phyloP scores from a whole-genome alignment of 2,329 filamentous ascomycete genomes.

The Zymoseptoria ardabiliae region DNA sequence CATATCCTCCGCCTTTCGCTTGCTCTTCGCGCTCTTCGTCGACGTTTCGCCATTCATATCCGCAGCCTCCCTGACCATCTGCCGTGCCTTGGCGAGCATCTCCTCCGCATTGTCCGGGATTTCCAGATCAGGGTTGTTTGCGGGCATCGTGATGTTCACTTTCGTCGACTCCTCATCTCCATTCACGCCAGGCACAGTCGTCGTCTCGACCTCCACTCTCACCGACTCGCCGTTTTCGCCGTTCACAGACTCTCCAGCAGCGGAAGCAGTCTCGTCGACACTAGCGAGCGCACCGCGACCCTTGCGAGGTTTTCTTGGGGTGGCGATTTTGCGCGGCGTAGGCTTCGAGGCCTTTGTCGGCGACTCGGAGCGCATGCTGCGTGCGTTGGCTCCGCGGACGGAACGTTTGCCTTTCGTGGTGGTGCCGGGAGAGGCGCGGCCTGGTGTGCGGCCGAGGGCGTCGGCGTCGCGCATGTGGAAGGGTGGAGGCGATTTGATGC shows the following conservation, averaged over 20 bases:
- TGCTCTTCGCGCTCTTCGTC: slow-evolving; percentile 36
- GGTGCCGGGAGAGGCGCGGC: slow-evolving; percentile 13
- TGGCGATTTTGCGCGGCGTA: slow-evolving; percentile 41
- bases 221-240: slow-evolving; percentile 33
- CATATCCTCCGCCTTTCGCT: slow-evolving; percentile 69
- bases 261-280: slow-evolving; percentile 22
- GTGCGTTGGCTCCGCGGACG: slow-evolving; percentile 31
- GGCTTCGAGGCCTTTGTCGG: slow-evolving; percentile 45
- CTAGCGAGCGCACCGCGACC: slow-evolving; percentile 30
- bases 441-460: slow-evolving; percentile 20
- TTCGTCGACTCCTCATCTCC: slow-evolving; percentile 66
- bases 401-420: slow-evolving; percentile 15
- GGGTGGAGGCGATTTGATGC: slow-evolving; percentile 73
- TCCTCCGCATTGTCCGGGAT: slow-evolving; percentile 65
- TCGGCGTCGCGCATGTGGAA: slow-evolving; percentile 44
- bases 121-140: slow-evolving; percentile 58
- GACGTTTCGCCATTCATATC: slow-evolving; percentile 36
- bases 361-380: slow-evolving; percentile 54
- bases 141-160: slow-evolving; percentile 69
- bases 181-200: slow-evolving; percentile 43
- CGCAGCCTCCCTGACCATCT: slow-evolving; percentile 73
- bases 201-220: slow-evolving; percentile 63
- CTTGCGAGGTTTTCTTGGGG: slow-evolving; percentile 48
- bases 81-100: slow-evolving; percentile 79
- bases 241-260: slow-evolving; percentile 20